phyloP scores from a whole-genome alignment of 768 basidiomycete species.

The Pisolithus marmoratus region DNA sequence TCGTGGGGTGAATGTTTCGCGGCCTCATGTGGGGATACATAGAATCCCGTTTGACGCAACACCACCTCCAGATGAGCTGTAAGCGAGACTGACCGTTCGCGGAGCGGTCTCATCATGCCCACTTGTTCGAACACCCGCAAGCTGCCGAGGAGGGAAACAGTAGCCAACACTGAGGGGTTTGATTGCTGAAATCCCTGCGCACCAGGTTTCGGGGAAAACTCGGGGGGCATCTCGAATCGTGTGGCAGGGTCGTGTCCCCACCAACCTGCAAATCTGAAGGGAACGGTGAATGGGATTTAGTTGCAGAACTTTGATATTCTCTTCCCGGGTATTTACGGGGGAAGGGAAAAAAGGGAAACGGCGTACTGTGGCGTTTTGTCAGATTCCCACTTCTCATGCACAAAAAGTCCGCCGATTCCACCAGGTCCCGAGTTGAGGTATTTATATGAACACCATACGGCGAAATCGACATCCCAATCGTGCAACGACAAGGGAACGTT shows the following conservation, averaged over 20 bases:
- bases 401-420: constrained; percentile 90
- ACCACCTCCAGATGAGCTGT: constrained; percentile 67
- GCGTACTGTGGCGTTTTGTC: constrained; percentile 58
- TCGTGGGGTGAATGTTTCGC: constrained; percentile 22
- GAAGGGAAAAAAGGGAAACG: constrained; percentile 10
- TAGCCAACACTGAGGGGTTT: constrained; percentile 80
- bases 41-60: constrained; percentile 59
- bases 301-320: background rate
- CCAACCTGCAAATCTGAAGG: constrained; percentile 83
- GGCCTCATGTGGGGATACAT: constrained; percentile 39
- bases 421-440: constrained; percentile 97
- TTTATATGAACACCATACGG: constrained; percentile 98
- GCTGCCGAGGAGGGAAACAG: constrained; percentile 78
- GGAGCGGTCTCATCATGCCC: constrained; percentile 65
- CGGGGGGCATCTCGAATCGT: constrained; percentile 85
- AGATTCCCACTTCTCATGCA: constrained; percentile 79
- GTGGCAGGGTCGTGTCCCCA: constrained; percentile 91
- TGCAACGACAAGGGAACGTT: constrained; percentile 88
- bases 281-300: constrained; percentile 8
- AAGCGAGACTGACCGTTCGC: constrained; percentile 63
- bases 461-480: constrained; percentile 95
- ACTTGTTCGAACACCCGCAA: constrained; percentile 74
- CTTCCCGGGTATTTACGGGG: constrained; percentile 2
- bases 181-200: constrained; percentile 97
- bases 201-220: constrained; percentile 78